Evolutionary conservation across 1,284 basidiomycete genomes (phyloP).

Genomic region (Singerocomus inundabilis): DNA sequence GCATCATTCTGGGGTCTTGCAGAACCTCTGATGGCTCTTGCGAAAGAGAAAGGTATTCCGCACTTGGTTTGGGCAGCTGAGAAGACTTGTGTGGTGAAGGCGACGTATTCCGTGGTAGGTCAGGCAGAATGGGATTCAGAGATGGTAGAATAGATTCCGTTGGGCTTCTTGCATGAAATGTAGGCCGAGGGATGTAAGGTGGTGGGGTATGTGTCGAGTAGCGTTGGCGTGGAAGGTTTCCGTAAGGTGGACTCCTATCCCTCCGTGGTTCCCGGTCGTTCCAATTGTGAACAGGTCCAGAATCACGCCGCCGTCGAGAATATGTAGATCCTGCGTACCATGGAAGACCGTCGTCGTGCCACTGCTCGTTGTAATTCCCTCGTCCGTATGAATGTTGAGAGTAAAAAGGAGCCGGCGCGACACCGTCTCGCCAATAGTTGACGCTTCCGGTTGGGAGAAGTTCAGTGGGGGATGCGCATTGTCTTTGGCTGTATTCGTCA

Average conservation of each 20-base stretch:
- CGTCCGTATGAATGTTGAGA: conserved; percentile 9
- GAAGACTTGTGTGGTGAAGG: conserved; percentile 3
- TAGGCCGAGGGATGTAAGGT: conserved; percentile 8
- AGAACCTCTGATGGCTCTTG: conserved; percentile 35
- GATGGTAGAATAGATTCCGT: neutral
- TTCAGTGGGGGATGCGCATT: conserved; percentile 7
- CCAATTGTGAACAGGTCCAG: conserved; percentile 4
- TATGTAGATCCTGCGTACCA: conserved; percentile 10
- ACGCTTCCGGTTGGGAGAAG: conserved; percentile 5
- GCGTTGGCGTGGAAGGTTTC: conserved; percentile 3
- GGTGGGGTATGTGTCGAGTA: conserved; percentile 10
- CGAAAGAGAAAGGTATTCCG: conserved; percentile 41
- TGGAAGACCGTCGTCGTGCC: conserved; percentile 11
- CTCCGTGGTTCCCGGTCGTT: conserved; percentile 8
- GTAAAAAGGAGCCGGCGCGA: neutral
- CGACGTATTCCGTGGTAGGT: conserved; percentile 2
- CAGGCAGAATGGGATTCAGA: neutral
- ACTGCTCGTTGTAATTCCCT: conserved; percentile 8
- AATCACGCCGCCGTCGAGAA: conserved; percentile 8
- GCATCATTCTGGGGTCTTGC: conserved; percentile 35
- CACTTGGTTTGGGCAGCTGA: conserved; percentile 29
- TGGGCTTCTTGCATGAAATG: conserved; percentile 9
- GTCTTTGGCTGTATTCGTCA: conserved; percentile 10
- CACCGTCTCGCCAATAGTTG: conserved; percentile 28
- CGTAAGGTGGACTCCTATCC: conserved; percentile 3